Conservation (phyloP, 257 asterid species). For the Lycium ferocissimum region DNA sequence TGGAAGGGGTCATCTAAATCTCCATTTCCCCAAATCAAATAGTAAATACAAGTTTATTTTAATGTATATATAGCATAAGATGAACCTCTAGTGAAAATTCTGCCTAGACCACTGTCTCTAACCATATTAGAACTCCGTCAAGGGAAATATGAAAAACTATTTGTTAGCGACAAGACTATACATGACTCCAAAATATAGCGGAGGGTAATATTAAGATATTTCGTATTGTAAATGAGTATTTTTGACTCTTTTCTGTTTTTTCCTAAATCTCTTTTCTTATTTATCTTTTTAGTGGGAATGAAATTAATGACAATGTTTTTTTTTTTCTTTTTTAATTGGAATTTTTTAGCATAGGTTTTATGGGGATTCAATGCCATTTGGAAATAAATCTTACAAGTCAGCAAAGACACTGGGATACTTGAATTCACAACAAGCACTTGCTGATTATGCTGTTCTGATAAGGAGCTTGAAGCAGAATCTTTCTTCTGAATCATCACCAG, state of each 20-base stretch:
- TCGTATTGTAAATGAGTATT: background rate
- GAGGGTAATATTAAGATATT: background rate
- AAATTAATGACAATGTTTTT: background rate
- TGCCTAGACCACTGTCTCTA: background rate
- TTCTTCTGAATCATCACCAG: constrained; percentile 81
- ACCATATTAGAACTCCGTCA: background rate
- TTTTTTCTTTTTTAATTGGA: constrained; percentile 25
- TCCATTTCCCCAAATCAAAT: background rate
- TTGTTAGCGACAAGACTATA: background rate
- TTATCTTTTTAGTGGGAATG: background rate
- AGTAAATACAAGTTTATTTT: background rate
- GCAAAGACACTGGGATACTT: constrained; percentile 73
- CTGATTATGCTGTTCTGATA: constrained; percentile 73
- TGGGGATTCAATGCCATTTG: constrained; percentile 81
- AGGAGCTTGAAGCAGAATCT: constrained; percentile 68
- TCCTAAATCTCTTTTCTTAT: background rate
- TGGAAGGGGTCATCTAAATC: background rate
- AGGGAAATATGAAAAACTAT: background rate
- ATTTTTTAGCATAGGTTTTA: constrained; percentile 72
- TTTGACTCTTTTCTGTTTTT: background rate
- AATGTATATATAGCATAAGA: background rate
- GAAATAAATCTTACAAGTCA: constrained; percentile 57
- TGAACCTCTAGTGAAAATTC: background rate
- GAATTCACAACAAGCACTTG: constrained; percentile 78
- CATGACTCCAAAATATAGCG: accelerated